A percentile compares a stretch with the other conserved stretches of the same genome.
These are phyloP conservation scores for Paramecium pentaurelia DNA, from an alignment of 73 alveolate species.

Conservation along the genomic window DNA sequence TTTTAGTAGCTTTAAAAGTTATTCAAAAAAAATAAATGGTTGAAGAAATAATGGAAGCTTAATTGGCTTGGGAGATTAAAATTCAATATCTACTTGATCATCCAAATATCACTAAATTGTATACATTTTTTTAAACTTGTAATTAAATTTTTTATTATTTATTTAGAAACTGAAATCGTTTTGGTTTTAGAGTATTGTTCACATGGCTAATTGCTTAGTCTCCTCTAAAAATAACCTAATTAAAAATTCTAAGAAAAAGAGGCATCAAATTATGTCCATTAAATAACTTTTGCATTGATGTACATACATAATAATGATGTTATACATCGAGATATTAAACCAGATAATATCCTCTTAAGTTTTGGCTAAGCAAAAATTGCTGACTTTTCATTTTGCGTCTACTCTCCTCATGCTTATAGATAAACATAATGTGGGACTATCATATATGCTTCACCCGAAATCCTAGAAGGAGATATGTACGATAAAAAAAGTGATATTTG, in stretches of 20 bases:
- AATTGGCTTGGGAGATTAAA: constrained; percentile 47
- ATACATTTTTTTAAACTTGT: constrained; percentile 32
- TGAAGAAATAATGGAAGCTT: constrained; percentile 35
- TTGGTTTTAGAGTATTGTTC: constrained; percentile 31
- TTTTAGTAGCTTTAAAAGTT: constrained; percentile 43
- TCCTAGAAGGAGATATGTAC: constrained; percentile 78
- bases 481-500: constrained; percentile 90
- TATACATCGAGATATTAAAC: constrained; percentile 58
- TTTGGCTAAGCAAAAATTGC: constrained; percentile 40
- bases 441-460: constrained; percentile 98
- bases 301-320: constrained; percentile 51
- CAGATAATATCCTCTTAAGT: constrained; percentile 46
- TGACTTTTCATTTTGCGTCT: constrained; percentile 31
- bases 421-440: constrained; percentile 97
- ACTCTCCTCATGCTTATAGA: constrained; percentile 69
- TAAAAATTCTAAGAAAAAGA: constrained; percentile 31
- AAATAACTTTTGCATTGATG: constrained; percentile 17
- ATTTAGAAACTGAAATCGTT: constrained; percentile 21
- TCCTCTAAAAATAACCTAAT: not conserved
- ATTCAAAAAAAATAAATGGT: not conserved
- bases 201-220: not conserved
- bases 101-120: constrained; percentile 31
- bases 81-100: constrained; percentile 33
- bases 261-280: constrained; percentile 40
- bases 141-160: not conserved